phyloP scores from a whole-genome alignment of 371 early-diverging fungal genomes.

The Apophysomyces variabilis region DNA sequence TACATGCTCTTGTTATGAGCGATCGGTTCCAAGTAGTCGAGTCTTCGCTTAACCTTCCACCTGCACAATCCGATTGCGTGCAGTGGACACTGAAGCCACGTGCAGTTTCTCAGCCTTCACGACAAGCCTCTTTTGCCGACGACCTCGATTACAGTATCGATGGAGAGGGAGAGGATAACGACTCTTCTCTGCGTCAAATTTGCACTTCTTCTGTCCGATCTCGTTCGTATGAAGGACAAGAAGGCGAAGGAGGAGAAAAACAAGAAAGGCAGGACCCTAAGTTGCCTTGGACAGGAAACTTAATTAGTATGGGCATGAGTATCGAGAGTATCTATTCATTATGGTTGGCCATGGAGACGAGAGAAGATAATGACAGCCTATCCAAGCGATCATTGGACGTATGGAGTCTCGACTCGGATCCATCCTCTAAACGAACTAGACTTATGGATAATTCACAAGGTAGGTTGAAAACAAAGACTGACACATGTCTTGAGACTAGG shows the following conservation, averaged over 20 bases:
- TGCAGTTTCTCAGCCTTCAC: neutral
- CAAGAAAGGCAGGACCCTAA: neutral
- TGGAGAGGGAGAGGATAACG: neutral
- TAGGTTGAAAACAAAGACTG: neutral
- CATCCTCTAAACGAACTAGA: neutral
- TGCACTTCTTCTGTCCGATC: neutral
- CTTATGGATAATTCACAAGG: neutral
- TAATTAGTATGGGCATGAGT: neutral
- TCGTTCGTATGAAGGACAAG: neutral
- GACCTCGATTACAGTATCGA: neutral
- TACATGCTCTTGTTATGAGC: slow-evolving; percentile 33
- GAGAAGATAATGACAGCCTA: neutral
- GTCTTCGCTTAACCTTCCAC: neutral
- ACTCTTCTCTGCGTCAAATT: no score
- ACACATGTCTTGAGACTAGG: no score
- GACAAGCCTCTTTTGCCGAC: neutral
- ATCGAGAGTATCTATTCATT: neutral
- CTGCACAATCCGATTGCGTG: neutral
- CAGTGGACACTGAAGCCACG: neutral
- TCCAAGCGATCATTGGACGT: neutral
- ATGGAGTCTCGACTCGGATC: slow-evolving; percentile 5
- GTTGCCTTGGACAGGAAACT: neutral
- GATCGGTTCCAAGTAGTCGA: slow-evolving; percentile 25
- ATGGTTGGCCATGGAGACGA: slow-evolving; percentile 1
- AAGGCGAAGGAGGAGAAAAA: no score